Percentiles rank a stretch among this genome's conserved stretches.
phyloP scores from a whole-genome alignment of 139 green algal species.

The Gonium pectorale region DNA sequence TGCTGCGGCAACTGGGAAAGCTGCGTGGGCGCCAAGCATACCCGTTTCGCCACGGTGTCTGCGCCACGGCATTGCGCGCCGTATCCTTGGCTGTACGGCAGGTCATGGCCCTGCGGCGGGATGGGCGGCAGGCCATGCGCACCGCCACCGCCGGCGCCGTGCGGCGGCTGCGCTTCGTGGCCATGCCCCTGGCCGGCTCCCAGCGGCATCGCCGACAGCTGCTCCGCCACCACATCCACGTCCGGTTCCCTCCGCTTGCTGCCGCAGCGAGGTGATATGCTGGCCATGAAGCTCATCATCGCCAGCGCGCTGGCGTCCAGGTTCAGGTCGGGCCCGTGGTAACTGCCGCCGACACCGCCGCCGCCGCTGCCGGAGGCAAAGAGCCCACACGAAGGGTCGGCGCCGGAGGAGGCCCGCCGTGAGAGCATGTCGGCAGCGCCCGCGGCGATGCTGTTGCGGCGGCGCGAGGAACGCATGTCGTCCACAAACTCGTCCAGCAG shows the following conservation, averaged over 20 bases:
- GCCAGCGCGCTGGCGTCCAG: too few species aligned
- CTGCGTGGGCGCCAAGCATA: background rate
- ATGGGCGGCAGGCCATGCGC: too few species aligned
- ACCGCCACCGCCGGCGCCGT: too few species aligned
- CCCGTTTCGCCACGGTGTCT: background rate
- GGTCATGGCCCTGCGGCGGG: too few species aligned
- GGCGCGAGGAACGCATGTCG: conserved; percentile 42
- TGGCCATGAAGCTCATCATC: background rate
- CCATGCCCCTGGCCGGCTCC: background rate
- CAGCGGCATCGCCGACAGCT: conserved; percentile 39
- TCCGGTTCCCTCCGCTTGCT: conserved; percentile 40
- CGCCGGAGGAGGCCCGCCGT: background rate
- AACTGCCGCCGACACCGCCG: background rate
- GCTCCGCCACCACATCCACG: conserved; percentile 43
- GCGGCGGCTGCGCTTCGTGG: background rate
- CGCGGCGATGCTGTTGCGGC: background rate
- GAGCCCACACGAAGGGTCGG: background rate
- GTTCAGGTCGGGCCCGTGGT: too few species aligned
- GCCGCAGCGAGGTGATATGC: conserved; percentile 37
- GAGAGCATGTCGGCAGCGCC: background rate
- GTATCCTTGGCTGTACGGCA: too few species aligned
- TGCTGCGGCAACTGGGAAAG: background rate
- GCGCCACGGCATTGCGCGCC: too few species aligned
- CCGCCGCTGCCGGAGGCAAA: background rate
- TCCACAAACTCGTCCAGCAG: conserved; percentile 81